Percentiles rank a stretch among this genome's conserved stretches.
These are phyloP conservation scores for Hyaloscypha variabilis DNA, from an alignment of 495 filamentous ascomycete genomes.

Conservation along the genomic window DNA sequence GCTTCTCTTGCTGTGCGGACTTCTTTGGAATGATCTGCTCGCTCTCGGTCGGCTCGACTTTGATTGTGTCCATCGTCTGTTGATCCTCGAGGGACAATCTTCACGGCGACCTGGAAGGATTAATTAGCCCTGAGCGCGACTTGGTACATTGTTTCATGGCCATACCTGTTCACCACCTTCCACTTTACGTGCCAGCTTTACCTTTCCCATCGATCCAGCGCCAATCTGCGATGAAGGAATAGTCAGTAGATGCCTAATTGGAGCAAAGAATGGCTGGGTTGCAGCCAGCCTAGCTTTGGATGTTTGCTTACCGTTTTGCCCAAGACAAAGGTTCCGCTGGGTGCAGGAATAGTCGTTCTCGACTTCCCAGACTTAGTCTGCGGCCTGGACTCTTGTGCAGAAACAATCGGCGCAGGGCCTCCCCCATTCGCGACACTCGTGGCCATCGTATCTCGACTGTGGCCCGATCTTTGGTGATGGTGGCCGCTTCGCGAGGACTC, in stretches of 20 bases:
- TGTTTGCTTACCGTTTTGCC: conserved; percentile 68
- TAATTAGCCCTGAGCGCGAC: not conserved
- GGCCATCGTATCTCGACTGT: conserved; percentile 29
- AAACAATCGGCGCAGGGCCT: conserved; percentile 45
- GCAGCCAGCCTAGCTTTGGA: not conserved
- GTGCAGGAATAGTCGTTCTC: conserved; percentile 80
- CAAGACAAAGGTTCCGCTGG: conserved; percentile 85
- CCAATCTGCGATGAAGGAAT: conserved; percentile 56
- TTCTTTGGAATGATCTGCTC: conserved; percentile 94
- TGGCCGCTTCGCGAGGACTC: conserved; percentile 19
- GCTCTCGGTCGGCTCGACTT: conserved; percentile 76
- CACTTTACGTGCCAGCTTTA: conserved; percentile 81
- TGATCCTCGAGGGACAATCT: conserved; percentile 91
- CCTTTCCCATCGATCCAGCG: conserved; percentile 96
- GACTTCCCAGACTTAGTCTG: conserved; percentile 58
- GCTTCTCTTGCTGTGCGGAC: conserved; percentile 94
- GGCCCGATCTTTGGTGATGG: conserved; percentile 16
- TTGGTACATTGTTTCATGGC: not conserved
- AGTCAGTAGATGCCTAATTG: not conserved
- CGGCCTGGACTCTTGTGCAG: conserved; percentile 47
- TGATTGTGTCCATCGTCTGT: conserved; percentile 74
- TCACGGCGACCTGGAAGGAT: conserved; percentile 77
- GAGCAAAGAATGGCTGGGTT: not conserved
- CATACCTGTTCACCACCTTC: conserved; percentile 81
- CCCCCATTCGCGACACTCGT: conserved; percentile 44